Conservation (phyloP, 805 yeast species). For the Clavispora vitiphila region DNA sequence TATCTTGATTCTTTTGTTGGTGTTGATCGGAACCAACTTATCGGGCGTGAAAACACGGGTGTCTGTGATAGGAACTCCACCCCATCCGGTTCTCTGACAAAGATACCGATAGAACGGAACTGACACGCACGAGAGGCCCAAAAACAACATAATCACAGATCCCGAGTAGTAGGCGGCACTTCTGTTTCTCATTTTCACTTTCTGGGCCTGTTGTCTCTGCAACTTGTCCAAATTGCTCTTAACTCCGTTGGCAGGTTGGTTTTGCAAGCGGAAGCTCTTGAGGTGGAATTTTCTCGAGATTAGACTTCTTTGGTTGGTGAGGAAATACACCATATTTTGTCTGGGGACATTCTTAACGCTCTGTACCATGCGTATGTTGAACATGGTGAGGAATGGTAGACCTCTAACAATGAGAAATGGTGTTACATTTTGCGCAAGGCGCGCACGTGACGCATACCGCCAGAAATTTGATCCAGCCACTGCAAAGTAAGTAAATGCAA, state of each 20-base stretch:
- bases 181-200: slow-evolving; percentile 33
- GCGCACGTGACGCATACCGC: background rate
- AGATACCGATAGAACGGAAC: slow-evolving; percentile 90
- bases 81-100: slow-evolving; percentile 94
- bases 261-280: background rate
- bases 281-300: background rate
- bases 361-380: background rate
- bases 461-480: background rate
- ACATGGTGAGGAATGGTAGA: background rate
- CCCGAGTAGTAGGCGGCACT: slow-evolving; percentile 63
- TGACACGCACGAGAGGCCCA: slow-evolving; percentile 80
- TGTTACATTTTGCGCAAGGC: background rate
- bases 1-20: slow-evolving; percentile 75
- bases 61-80: slow-evolving; percentile 93
- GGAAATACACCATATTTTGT: background rate
- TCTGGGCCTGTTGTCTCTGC: slow-evolving; percentile 22
- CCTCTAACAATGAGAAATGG: background rate
- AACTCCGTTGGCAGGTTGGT: background rate
- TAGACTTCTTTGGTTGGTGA: background rate
- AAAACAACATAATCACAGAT: slow-evolving; percentile 63
- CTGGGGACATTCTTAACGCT: background rate
- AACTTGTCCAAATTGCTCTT: slow-evolving; percentile 1
- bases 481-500: background rate
- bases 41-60: slow-evolving; percentile 75
- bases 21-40: slow-evolving; percentile 80